Conservation (phyloP, 179 eudicot genomes). For the Camellia oleifera region DNA sequence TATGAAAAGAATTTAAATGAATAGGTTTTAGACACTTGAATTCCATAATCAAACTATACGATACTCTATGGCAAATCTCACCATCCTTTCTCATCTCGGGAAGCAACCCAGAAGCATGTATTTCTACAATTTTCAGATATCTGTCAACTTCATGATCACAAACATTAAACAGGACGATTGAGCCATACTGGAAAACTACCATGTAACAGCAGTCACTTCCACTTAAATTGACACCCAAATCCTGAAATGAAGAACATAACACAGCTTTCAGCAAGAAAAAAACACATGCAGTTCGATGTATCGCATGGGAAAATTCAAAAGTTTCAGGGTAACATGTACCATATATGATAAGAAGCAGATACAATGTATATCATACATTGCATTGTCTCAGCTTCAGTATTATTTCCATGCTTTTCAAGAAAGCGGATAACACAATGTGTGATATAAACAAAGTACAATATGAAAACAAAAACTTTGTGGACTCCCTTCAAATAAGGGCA, state of each 20-base stretch:
- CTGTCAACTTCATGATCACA: slow-evolving; percentile 77
- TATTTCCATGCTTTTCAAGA: background rate
- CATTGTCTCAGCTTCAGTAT: background rate
- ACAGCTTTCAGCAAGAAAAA: background rate
- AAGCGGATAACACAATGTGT: background rate
- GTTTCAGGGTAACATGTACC: background rate
- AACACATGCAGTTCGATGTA: background rate
- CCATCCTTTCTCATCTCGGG: slow-evolving; percentile 98
- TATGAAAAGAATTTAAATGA: background rate
- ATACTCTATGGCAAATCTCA: slow-evolving; percentile 29
- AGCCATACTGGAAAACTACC: slow-evolving; percentile 96
- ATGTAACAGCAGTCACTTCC: slow-evolving; percentile 81
- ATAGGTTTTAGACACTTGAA: background rate
- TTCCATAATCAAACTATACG: background rate
- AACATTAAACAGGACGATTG: slow-evolving; percentile 88
- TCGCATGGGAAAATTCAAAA: slow-evolving; percentile 4
- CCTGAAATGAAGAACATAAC: slow-evolving; percentile 46
- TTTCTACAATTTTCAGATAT: slow-evolving; percentile 66
- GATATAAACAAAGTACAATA: slow-evolving; percentile 1
- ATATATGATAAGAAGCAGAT: background rate
- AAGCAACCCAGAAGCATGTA: slow-evolving; percentile 75
- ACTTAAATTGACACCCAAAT: slow-evolving; percentile 58
- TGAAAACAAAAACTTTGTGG: background rate
- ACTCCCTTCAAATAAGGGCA: slow-evolving; percentile 4
- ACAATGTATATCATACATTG: background rate